Evolutionary conservation across 2,329 filamentous ascomycete genomes (phyloP).

Genomic region (Alternaria metachromatica): DNA sequence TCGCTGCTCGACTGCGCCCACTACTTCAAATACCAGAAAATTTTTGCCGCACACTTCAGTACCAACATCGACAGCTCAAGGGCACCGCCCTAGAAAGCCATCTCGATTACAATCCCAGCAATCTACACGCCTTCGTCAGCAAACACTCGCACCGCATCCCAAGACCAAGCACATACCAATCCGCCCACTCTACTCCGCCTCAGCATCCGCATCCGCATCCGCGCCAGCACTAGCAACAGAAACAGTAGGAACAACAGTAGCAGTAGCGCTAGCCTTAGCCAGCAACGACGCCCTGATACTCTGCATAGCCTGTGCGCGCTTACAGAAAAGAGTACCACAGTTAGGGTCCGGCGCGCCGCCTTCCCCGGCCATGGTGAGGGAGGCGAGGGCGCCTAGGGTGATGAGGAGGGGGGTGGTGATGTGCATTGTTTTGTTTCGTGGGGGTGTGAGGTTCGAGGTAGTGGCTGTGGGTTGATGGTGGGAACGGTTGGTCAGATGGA

Average conservation of each 20-base stretch:
- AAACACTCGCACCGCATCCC: not conserved
- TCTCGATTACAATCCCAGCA: not conserved
- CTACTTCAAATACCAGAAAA: too few species aligned
- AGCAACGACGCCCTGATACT: not conserved
- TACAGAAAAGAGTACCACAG: slow-evolving; percentile 13
- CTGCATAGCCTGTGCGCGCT: not conserved
- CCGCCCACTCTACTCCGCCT: not conserved
- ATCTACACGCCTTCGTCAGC: not conserved
- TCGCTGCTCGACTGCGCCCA: not conserved
- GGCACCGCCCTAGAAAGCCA: not conserved
- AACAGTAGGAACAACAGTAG: not conserved
- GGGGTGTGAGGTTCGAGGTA: not conserved
- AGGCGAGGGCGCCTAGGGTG: not conserved
- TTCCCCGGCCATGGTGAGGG: not conserved
- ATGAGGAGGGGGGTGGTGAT: not conserved
- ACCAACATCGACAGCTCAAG: too few species aligned
- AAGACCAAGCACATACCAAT: not conserved
- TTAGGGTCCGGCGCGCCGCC: not conserved
- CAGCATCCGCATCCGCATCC: not conserved
- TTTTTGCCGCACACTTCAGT: too few species aligned
- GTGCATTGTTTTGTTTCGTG: not conserved
- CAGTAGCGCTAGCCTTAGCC: not conserved
- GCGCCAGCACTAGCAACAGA: not conserved
- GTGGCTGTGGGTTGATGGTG: not conserved
- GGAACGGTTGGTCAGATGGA: not conserved